Percentiles rank a stretch among this genome's conserved stretches.
phyloP scores from a whole-genome alignment of 345 rosid genomes.

The Limnanthes douglasii region DNA sequence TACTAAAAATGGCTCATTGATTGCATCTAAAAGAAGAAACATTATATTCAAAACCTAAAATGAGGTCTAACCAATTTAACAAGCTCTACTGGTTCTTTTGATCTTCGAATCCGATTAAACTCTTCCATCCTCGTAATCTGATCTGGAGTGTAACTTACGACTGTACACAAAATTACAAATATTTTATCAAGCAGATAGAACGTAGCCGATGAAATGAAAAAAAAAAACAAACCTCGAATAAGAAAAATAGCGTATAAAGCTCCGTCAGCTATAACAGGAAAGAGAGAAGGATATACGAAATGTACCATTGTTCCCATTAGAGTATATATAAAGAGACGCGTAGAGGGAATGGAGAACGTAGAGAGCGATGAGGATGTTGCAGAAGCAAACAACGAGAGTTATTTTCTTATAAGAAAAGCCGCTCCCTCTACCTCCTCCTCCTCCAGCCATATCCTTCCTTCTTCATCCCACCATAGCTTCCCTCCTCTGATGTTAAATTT shows the following conservation, averaged over 20 bases:
- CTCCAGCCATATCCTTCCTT: conserved; percentile 41
- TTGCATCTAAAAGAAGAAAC: neutral
- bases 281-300: neutral
- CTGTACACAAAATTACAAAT: conserved; percentile 14
- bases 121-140: conserved; percentile 91
- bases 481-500: too few relatives aligned
- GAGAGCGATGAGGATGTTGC: conserved; percentile 89
- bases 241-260: neutral
- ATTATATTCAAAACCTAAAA: neutral
- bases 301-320: conserved; percentile 30
- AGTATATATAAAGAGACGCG: conserved; percentile 53
- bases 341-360: conserved; percentile 81
- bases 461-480: conserved; percentile 41
- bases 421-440: conserved; percentile 24
- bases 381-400: conserved; percentile 63
- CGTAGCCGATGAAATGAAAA: neutral
- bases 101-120: conserved; percentile 72
- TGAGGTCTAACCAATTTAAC: conserved; percentile 35
- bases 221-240: neutral
- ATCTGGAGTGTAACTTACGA: conserved; percentile 52
- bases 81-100: conserved; percentile 45
- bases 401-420: conserved; percentile 58
- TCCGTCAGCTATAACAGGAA: too few relatives aligned
- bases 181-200: conserved; percentile 6
- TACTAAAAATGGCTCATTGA: neutral